Conservation (phyloP, 2,329 filamentous ascomycete genomes). For the Cadophora luteo-olivacea region DNA sequence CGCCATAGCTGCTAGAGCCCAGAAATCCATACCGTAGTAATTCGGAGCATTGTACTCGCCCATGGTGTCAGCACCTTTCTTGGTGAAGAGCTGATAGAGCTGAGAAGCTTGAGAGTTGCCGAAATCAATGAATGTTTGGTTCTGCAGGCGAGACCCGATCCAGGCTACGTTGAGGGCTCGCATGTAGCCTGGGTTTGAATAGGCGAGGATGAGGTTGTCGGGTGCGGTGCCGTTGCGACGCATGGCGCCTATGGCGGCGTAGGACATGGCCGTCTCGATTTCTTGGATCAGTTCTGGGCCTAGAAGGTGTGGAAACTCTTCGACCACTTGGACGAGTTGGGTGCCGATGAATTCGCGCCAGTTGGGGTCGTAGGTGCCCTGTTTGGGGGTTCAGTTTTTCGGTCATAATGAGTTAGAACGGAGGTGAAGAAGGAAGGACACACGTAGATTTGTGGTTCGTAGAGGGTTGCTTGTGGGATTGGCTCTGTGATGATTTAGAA, state of each 20-base stretch:
- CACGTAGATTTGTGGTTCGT: conserved; percentile 47
- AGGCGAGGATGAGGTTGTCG: conserved; percentile 43
- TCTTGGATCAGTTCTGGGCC: conserved; percentile 47
- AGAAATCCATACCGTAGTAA: conserved; percentile 64
- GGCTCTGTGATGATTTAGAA: conserved; percentile 38
- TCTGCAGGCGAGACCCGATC: conserved; percentile 58
- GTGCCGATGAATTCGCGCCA: conserved; percentile 69
- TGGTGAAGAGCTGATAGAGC: conserved; percentile 61
- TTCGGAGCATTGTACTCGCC: conserved; percentile 62
- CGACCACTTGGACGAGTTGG: conserved; percentile 61
- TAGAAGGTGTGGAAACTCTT: conserved; percentile 60
- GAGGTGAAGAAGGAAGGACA: background rate
- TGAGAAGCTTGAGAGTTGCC: conserved; percentile 62
- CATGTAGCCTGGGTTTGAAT: conserved; percentile 58
- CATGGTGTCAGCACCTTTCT: conserved; percentile 56
- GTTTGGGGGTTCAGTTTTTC: background rate
- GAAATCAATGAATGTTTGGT: conserved; percentile 63
- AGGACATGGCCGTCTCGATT: conserved; percentile 59
- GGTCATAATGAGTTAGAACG: too few relatives aligned
- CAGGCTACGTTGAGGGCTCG: conserved; percentile 64
- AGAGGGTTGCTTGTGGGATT: conserved; percentile 46
- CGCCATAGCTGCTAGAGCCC: conserved; percentile 52
- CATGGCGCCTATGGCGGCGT: conserved; percentile 62
- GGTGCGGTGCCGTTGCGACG: conserved; percentile 66
- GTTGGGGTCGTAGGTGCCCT: conserved; percentile 66